A percentile compares a stretch with the other conserved stretches of the same genome.
phyloP scores from a whole-genome alignment of 2,329 filamentous ascomycete genomes.

The Penicillium aurantiogriseum region DNA sequence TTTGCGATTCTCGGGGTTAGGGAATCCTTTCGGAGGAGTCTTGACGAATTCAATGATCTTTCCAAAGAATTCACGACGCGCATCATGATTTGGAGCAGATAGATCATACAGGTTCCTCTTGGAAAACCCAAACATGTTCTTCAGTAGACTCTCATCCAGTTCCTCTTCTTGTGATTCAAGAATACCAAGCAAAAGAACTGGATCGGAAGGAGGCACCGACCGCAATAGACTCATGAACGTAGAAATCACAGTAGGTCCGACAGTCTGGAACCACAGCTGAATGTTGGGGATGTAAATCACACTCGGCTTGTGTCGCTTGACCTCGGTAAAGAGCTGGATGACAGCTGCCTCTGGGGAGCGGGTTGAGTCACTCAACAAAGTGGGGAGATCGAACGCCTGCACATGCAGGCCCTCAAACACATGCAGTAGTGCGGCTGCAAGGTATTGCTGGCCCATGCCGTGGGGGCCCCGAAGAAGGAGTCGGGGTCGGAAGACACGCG shows the following conservation, averaged over 20 bases:
- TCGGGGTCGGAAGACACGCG: conserved; percentile 82
- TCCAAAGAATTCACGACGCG: conserved; percentile 76
- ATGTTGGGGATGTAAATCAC: conserved; percentile 93
- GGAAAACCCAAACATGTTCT: conserved; percentile 82
- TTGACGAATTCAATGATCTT: conserved; percentile 72
- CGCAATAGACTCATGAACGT: conserved; percentile 81
- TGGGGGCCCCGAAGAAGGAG: conserved; percentile 76
- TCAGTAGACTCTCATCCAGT: conserved; percentile 63
- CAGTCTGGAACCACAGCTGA: conserved; percentile 77
- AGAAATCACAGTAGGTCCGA: conserved; percentile 64
- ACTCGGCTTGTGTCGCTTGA: conserved; percentile 90
- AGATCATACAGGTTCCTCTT: conserved; percentile 73
- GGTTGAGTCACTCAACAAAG: conserved; percentile 76
- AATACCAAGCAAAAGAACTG: conserved; percentile 82
- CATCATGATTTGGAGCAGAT: conserved; percentile 58
- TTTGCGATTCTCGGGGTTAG: conserved; percentile 81
- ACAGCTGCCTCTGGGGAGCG: conserved; percentile 83
- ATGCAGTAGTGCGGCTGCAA: conserved; percentile 80
- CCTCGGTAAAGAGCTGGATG: conserved; percentile 86
- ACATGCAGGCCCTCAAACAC: conserved; percentile 93
- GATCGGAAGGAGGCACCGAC: conserved; percentile 84
- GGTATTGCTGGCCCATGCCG: conserved; percentile 92
- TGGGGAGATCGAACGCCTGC: conserved; percentile 89
- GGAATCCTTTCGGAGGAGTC: conserved; percentile 80
- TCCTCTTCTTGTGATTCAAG: conserved; percentile 67